A percentile compares a stretch with the other conserved stretches of the same genome.
Conservation (phyloP, 23 red algal genomes). For the Gracilaria caudata region DNA sequence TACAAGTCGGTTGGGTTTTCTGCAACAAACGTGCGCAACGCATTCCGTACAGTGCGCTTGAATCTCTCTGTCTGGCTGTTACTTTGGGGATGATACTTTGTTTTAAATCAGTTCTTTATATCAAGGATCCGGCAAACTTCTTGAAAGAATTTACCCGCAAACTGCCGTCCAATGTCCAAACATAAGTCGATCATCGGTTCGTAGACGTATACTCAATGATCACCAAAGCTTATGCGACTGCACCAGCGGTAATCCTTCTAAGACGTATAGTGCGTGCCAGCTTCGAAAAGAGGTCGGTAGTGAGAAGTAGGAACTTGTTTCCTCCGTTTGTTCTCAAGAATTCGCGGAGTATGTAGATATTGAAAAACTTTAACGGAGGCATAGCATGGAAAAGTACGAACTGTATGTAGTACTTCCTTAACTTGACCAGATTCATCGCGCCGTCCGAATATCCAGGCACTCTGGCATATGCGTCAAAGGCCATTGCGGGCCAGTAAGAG, state of each 20-base stretch:
- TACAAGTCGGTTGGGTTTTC: neutral
- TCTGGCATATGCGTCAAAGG: neutral
- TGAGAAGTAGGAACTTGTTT: neutral
- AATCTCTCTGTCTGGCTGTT: slow-evolving; percentile 1
- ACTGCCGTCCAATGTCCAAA: neutral
- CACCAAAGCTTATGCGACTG: neutral
- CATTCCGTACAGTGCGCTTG: neutral
- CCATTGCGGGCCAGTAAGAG: slow-evolving; percentile 50
- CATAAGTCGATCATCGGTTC: neutral
- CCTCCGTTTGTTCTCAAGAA: neutral
- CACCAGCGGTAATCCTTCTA: neutral
- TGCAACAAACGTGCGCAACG: neutral
- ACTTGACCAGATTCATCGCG: neutral
- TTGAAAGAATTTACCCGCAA: slow-evolving; percentile 10
- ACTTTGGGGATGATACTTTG: slow-evolving; percentile 11
- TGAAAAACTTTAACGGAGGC: neutral
- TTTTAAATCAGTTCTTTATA: neutral
- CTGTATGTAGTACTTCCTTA: slow-evolving; percentile 16
- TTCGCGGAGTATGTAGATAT: neutral
- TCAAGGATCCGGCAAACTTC: neutral
- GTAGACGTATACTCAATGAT: neutral
- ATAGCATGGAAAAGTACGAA: neutral
- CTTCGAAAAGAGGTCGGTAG: neutral
- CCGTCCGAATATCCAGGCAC: neutral
- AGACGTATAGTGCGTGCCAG: neutral